phyloP scores from a whole-genome alignment of 2,329 filamentous ascomycete species.

The Fusarium chaquense region DNA sequence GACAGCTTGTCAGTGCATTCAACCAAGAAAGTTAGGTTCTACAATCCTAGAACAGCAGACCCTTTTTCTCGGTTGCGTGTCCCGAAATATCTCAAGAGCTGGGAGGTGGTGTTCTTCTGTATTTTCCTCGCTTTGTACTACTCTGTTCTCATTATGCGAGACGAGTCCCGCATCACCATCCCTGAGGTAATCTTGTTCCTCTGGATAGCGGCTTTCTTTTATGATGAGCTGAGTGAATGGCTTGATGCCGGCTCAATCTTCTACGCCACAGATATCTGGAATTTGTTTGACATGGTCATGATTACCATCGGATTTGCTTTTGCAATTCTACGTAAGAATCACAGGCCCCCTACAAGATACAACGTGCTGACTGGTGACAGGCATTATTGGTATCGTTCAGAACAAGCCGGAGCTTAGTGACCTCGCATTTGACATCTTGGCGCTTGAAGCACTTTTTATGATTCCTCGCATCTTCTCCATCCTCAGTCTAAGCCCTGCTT shows the following conservation, averaged over 20 bases:
- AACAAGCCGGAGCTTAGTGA: constrained; percentile 75
- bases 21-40: constrained; percentile 80
- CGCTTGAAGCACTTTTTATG: constrained; percentile 89
- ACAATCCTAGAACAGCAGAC: constrained; percentile 75
- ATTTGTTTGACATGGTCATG: constrained; percentile 78
- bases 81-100: constrained; percentile 85
- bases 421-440: constrained; percentile 87
- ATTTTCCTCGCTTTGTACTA: constrained; percentile 86
- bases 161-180: constrained; percentile 72
- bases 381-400: constrained; percentile 57
- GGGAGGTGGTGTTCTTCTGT: constrained; percentile 84
- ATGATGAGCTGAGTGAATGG: constrained; percentile 88
- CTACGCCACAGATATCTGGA: constrained; percentile 87
- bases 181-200: constrained; percentile 82
- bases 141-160: constrained; percentile 81
- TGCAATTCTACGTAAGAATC: constrained; percentile 73
- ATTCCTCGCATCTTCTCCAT: constrained; percentile 90
- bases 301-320: constrained; percentile 79
- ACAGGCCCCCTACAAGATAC: not conserved
- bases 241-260: constrained; percentile 88
- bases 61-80: constrained; percentile 81
- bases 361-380: constrained; percentile 39
- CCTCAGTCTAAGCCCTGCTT: constrained; percentile 88
- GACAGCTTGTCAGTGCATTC: constrained; percentile 79
- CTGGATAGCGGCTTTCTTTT: constrained; percentile 89